Evolutionary conservation across 495 filamentous ascomycete species (phyloP), one percentile per base, ranked within the genome.

Genomic region (Amniculicola lignicola): DNA sequence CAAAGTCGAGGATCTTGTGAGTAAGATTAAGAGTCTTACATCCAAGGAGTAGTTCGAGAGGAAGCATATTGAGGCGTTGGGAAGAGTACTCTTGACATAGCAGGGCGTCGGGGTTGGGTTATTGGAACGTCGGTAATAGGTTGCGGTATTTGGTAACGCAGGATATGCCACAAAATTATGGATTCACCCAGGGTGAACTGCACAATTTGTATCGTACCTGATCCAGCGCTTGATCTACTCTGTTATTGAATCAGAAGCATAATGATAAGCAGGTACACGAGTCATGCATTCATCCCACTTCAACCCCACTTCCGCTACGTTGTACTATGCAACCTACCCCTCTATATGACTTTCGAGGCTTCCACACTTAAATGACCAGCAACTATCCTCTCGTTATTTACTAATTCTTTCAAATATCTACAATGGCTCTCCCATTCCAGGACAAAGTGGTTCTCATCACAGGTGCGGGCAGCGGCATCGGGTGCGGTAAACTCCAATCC

Each of bases 391-490:
- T n/a, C n/a, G n/a, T n/a, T n/a, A n/a, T n/a, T n/a, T n/a, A n/a
- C n/a, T n/a, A n/a, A n/a, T n/a, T n/a, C n/a, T n/a, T n/a, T n/a
- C n/a, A n/a, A n/a, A n/a, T n/a, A n/a, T n/a, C n/a, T n/a, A n/a
- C 4, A 1, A 75, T 75, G 72, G 14, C 68, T 24, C 52, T 41
- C 10, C 43, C 41, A 23, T 70, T 75, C 47, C 28, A 70, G 22
- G 68, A 63, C 55, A 73, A 72, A 56, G 72, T 72, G 7, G 69
- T 74, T 57, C 62, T 79, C 21, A 71, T 80, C 47, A 81, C 78
- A 5, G 78, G 77, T 10, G 77, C 76, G 14, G 75, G 71, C n/a
- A 75, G 70, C 35, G 78, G 79, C 45, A 80, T 82, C 52, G 79
- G 57, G 57, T 61, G 23, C 37, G 79, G 52, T 64, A 64, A 22